Evolutionary conservation across 2,329 filamentous ascomycete species (phyloP).

Genomic region (Ophiostoma sp.): DNA sequence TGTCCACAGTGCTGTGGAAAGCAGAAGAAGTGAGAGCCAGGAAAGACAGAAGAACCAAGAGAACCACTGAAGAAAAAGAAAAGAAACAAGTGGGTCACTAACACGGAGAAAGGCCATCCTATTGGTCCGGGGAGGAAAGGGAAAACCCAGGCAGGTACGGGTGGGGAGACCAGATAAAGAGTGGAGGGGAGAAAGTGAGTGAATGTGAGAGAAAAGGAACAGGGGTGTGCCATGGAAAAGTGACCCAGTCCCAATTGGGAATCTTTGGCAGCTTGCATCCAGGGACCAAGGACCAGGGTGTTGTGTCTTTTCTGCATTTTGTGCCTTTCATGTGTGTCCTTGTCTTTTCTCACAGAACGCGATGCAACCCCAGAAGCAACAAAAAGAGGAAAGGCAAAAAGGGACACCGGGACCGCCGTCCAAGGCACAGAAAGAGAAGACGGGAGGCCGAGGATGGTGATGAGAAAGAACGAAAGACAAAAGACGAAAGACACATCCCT

Average conservation of each 20-base stretch:
- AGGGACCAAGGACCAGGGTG: conserved; percentile 1
- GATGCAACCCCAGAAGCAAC: conserved; percentile 22
- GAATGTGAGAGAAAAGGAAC: neutral
- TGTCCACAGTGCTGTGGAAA: conserved; percentile 1
- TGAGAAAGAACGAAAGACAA: neutral
- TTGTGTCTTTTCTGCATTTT: neutral
- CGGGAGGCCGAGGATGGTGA: neutral
- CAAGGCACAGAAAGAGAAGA: neutral
- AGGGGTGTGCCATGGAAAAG: neutral
- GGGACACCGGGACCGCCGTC: neutral
- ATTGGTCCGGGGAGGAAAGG: conserved; percentile 20
- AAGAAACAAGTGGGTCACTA: neutral
- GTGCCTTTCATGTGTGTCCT: neutral
- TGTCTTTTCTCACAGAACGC: neutral
- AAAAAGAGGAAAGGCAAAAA: neutral
- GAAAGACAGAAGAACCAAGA: neutral
- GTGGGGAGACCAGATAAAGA: neutral
- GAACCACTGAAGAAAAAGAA: neutral
- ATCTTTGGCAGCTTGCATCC: conserved; percentile 3
- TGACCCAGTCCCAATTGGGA: conserved; percentile 2
- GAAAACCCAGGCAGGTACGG: conserved; percentile 3
- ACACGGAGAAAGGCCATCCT: neutral
- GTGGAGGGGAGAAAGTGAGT: neutral
- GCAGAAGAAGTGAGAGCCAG: neutral
- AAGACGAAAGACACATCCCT: neutral